Evolutionary conservation across 1,284 basidiomycete species (phyloP).

Genomic region (Mycena citricolor): DNA sequence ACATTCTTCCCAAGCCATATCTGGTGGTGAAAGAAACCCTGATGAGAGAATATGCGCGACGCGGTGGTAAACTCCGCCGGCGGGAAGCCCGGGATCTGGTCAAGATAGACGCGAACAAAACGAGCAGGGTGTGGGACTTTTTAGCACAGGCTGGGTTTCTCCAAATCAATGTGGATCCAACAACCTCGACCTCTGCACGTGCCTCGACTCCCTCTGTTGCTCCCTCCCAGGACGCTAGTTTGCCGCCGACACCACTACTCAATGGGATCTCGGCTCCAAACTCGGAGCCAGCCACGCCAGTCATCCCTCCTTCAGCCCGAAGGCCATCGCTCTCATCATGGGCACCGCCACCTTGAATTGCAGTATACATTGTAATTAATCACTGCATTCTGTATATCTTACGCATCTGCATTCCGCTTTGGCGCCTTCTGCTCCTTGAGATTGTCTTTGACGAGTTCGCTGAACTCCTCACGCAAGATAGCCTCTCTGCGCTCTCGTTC

Average conservation of each 20-base stretch:
- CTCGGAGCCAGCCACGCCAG: too few species aligned
- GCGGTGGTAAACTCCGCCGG: constrained; percentile 81
- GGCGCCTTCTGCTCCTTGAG: too few species aligned
- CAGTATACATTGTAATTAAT: too few species aligned
- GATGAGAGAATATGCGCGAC: constrained; percentile 87
- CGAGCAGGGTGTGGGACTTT: constrained; percentile 87
- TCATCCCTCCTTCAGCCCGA: too few species aligned
- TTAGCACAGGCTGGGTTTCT: constrained; percentile 76
- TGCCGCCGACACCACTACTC: too few species aligned
- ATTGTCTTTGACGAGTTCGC: constrained; percentile 73
- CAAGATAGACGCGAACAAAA: constrained; percentile 92
- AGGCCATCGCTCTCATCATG: too few species aligned
- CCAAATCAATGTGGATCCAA: constrained; percentile 54
- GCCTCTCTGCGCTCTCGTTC: constrained; percentile 89
- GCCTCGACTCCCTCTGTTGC: constrained; percentile 27
- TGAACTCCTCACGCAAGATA: constrained; percentile 78
- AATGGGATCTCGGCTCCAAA: too few species aligned
- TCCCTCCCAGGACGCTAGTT: too few species aligned
- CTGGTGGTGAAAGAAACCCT: constrained; percentile 91
- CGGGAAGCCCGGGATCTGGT: constrained; percentile 86
- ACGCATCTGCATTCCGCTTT: too few species aligned
- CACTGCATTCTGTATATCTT: too few species aligned
- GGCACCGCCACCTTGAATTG: too few species aligned
- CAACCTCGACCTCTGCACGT: constrained; percentile 25
- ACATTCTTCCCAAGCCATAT: constrained; percentile 90